phyloP scores from a whole-genome alignment of 208 protist species.

The Phytomonas francai region DNA sequence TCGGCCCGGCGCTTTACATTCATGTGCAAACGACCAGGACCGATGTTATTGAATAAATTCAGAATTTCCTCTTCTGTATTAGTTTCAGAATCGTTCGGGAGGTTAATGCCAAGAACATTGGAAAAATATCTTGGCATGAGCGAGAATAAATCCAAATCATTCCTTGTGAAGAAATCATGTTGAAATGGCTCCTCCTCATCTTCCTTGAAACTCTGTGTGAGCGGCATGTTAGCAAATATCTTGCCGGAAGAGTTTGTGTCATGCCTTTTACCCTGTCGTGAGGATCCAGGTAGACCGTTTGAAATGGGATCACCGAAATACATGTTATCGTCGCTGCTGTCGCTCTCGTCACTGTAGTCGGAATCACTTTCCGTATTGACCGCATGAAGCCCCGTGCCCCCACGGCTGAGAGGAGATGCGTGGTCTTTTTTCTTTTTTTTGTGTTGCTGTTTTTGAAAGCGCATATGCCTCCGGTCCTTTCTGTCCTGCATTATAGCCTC shows the following conservation, averaged over 20 bases:
- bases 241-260: not conserved
- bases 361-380: not conserved
- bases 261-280: not conserved
- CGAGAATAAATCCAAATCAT: not conserved
- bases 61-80: conserved; percentile 4
- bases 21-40: conserved; percentile 41
- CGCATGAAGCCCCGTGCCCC: not conserved
- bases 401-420: not conserved
- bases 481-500: conserved; percentile 34
- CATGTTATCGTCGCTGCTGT: not conserved
- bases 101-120: not conserved
- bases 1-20: conserved; percentile 34
- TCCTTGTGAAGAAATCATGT: not conserved
- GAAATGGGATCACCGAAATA: not conserved
- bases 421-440: not conserved
- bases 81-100: not conserved
- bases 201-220: not conserved
- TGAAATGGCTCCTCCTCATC: not conserved
- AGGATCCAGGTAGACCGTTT: not conserved
- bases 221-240: not conserved
- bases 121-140: not conserved
- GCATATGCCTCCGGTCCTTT: conserved; percentile 16
- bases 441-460: not conserved
- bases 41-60: conserved; percentile 8
- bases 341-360: not conserved